A percentile compares a stretch with the other conserved stretches of the same genome.
Evolutionary conservation across 2,329 filamentous ascomycete species (phyloP).

Genomic region (Cadophora luteo-olivacea): DNA sequence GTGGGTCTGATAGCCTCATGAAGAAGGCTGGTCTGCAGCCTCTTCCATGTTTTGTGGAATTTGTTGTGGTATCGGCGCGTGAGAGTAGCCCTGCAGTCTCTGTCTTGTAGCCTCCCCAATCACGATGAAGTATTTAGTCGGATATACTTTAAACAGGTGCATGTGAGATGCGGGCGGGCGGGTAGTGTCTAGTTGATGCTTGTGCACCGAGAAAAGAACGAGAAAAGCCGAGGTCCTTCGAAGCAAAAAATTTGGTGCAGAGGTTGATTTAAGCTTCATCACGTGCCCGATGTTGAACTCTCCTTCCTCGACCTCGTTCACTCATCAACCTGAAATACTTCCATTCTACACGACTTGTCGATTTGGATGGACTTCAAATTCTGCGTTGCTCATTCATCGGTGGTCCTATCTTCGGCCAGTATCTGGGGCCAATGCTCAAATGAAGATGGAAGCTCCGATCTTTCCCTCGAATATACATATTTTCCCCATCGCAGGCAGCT

Average conservation of each 20-base stretch:
- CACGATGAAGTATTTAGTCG: neutral
- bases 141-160: neutral
- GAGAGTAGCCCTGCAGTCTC: neutral
- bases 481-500: neutral
- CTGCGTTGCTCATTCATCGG: too few relatives aligned
- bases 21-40: slow-evolving; percentile 12
- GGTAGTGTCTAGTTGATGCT: neutral
- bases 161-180: neutral
- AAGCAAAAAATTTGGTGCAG: neutral
- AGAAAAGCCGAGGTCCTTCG: neutral
- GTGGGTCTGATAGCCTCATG: slow-evolving; percentile 9
- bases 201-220: neutral
- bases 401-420: neutral
- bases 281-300: neutral
- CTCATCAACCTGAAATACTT: too few relatives aligned
- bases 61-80: neutral
- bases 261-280: slow-evolving; percentile 12
- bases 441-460: neutral
- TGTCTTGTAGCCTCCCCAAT: neutral
- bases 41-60: slow-evolving; percentile 13
- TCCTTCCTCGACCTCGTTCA: too few relatives aligned
- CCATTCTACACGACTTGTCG: too few relatives aligned
- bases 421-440: neutral
- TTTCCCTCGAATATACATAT: neutral
- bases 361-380: too few relatives aligned